Evolutionary conservation across 1,284 basidiomycete species (phyloP).

Genomic region (Melampsora abietis-canadensis): DNA sequence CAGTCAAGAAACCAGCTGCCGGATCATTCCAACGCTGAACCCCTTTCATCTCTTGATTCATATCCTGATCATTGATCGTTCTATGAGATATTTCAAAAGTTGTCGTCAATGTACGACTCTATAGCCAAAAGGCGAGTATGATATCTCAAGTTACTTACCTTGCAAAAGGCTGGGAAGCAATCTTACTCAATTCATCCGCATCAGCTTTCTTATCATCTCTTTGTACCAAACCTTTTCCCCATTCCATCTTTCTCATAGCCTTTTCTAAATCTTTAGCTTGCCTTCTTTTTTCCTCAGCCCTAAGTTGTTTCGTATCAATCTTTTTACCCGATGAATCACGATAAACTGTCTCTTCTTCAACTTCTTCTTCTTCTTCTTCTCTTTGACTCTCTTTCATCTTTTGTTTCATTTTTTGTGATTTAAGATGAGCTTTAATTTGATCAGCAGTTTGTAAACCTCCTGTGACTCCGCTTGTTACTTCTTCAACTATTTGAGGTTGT

Average conservation of each 20-base stretch:
- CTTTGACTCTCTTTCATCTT: slow-evolving; percentile 51
- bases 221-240: slow-evolving; percentile 92
- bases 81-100: slow-evolving; percentile 8
- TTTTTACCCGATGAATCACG: slow-evolving; percentile 82
- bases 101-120: background rate
- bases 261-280: slow-evolving; percentile 76
- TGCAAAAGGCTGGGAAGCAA: slow-evolving; percentile 67
- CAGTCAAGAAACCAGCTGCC: slow-evolving; percentile 84
- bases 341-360: slow-evolving; percentile 84
- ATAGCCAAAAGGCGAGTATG: background rate
- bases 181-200: slow-evolving; percentile 65
- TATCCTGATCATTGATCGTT: slow-evolving; percentile 66
- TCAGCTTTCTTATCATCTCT: slow-evolving; percentile 69
- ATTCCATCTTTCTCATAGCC: slow-evolving; percentile 86
- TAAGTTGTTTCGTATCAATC: slow-evolving; percentile 79
- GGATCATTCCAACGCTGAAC: slow-evolving; percentile 90
- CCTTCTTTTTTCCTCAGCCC: slow-evolving; percentile 71
- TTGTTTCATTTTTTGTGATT: slow-evolving; percentile 48
- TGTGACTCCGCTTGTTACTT: slow-evolving; percentile 64
- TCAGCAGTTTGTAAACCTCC: slow-evolving; percentile 57
- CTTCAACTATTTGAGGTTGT: slow-evolving; percentile 64
- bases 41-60: slow-evolving; percentile 77
- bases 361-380: slow-evolving; percentile 59
- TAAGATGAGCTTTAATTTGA: slow-evolving; percentile 56
- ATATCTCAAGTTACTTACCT: slow-evolving; percentile 55